Evolutionary conservation across 2,329 filamentous ascomycete species (phyloP).

Genomic region (Colletotrichum echinochloae): DNA sequence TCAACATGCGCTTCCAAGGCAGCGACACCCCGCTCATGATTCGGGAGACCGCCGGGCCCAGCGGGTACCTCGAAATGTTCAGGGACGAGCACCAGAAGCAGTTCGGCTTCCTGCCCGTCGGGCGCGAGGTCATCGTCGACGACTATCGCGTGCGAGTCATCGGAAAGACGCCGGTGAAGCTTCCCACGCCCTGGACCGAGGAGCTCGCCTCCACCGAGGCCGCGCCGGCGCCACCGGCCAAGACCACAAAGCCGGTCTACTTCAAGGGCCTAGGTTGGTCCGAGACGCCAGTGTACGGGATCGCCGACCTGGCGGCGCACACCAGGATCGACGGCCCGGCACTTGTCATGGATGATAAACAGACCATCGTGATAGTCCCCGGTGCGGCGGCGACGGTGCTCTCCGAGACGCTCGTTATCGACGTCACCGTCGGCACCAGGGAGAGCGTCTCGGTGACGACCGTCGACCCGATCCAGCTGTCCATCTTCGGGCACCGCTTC

Average conservation of each 20-base stretch:
- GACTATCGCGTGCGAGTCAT: conserved; percentile 57
- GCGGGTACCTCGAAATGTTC: conserved; percentile 49
- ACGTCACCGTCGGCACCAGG: conserved; percentile 43
- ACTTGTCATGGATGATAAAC: conserved; percentile 75
- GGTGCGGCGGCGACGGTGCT: conserved; percentile 64
- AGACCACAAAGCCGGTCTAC: conserved; percentile 40
- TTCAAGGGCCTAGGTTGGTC: conserved; percentile 39
- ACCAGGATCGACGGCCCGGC: conserved; percentile 73
- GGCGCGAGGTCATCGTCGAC: conserved; percentile 55
- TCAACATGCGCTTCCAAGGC: conserved; percentile 60
- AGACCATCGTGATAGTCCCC: conserved; percentile 79
- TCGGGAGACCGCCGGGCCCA: conserved; percentile 43
- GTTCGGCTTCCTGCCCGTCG: conserved; percentile 54
- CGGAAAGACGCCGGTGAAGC: conserved; percentile 41
- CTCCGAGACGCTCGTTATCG: conserved; percentile 55
- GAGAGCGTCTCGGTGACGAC: conserved; percentile 37
- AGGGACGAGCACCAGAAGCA: conserved; percentile 53
- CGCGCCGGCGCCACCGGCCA: conserved; percentile 11
- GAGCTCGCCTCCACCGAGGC: conserved; percentile 24
- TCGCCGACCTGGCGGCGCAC: conserved; percentile 71
- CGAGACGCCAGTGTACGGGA: conserved; percentile 76
- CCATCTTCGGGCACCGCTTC: conserved; percentile 83
- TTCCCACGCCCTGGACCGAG: conserved; percentile 24
- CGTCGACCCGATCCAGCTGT: conserved; percentile 79
- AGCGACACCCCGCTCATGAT: conserved; percentile 59